These are phyloP conservation scores for Didymella exigua DNA, from an alignment of 2,329 filamentous ascomycete genomes.

Conservation along the genomic window DNA sequence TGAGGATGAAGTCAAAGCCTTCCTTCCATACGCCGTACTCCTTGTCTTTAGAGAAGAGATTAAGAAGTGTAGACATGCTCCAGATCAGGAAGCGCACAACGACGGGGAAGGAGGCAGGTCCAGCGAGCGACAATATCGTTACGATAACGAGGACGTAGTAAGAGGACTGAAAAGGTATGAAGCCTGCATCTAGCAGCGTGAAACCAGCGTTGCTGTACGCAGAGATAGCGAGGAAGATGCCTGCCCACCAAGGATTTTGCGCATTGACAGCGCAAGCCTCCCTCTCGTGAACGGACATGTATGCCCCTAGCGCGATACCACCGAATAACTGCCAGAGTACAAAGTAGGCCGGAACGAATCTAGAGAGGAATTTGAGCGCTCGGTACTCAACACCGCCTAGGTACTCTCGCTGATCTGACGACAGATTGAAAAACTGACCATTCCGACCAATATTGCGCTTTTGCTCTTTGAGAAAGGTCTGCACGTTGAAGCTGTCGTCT, in stretches of 20 bases:
- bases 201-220: slow-evolving; percentile 30
- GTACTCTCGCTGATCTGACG: slow-evolving; percentile 30
- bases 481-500: slow-evolving; percentile 26
- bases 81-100: slow-evolving; percentile 28
- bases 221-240: slow-evolving; percentile 24
- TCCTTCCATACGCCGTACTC: slow-evolving; percentile 33
- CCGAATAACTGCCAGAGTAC: slow-evolving; percentile 29
- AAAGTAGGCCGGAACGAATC: slow-evolving; percentile 27
- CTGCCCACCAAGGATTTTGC: slow-evolving; percentile 28
- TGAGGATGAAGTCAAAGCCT: slow-evolving; percentile 30
- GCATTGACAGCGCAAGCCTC: slow-evolving; percentile 27
- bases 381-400: slow-evolving; percentile 31
- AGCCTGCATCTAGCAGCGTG: slow-evolving; percentile 28
- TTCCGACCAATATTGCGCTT: slow-evolving; percentile 30
- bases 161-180: slow-evolving; percentile 28
- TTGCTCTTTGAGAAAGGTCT: slow-evolving; percentile 30
- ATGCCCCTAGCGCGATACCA: slow-evolving; percentile 28
- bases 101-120: slow-evolving; percentile 26
- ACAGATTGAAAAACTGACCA: slow-evolving; percentile 28
- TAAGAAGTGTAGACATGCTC: slow-evolving; percentile 24
- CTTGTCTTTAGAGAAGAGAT: slow-evolving; percentile 25
- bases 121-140: slow-evolving; percentile 27
- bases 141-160: slow-evolving; percentile 27
- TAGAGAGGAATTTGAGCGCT: slow-evolving; percentile 28
- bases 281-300: slow-evolving; percentile 26